These are phyloP conservation scores for Geotrichum bryndzae DNA, from an alignment of 1,139 yeast genomes.

Conservation along the genomic window DNA sequence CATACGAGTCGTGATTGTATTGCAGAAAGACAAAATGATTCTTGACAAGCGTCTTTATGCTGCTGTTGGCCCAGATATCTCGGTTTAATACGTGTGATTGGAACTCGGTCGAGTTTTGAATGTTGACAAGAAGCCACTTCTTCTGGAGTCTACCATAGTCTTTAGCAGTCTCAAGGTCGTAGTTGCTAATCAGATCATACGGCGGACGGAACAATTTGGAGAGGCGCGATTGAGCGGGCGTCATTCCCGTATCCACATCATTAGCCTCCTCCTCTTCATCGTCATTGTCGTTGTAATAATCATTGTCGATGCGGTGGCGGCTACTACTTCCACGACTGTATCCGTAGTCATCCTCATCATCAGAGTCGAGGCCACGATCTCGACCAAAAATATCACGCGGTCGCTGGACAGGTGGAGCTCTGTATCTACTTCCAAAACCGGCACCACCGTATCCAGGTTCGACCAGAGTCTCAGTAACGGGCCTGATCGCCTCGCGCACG, in stretches of 20 bases:
- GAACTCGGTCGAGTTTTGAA: conserved; percentile 81
- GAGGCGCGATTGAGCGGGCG: conserved; percentile 62
- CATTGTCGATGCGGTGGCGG: background rate
- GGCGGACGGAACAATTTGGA: conserved; percentile 89
- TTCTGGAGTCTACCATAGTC: conserved; percentile 52
- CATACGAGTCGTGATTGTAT: conserved; percentile 68
- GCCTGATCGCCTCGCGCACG: conserved; percentile 74
- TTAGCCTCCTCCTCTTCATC: conserved; percentile 3
- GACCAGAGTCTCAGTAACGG: conserved; percentile 75
- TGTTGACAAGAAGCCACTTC: conserved; percentile 82
- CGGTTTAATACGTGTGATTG: conserved; percentile 85
- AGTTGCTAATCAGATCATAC: conserved; percentile 69
- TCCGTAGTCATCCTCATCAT: background rate
- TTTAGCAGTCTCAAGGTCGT: conserved; percentile 66
- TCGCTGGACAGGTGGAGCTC: background rate
- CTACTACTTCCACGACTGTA: background rate
- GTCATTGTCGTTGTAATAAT: conserved; percentile 14
- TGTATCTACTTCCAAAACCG: background rate
- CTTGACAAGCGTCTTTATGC: conserved; percentile 56
- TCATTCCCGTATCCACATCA: conserved; percentile 29
- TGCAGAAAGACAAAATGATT: conserved; percentile 66
- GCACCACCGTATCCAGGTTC: conserved; percentile 30
- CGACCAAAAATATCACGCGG: conserved; percentile 1
- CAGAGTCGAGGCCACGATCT: background rate
- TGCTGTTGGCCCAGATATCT: conserved; percentile 82